phyloP scores from a whole-genome alignment of 352 stramenopile species.

The Pelagophyceae sp. region DNA sequence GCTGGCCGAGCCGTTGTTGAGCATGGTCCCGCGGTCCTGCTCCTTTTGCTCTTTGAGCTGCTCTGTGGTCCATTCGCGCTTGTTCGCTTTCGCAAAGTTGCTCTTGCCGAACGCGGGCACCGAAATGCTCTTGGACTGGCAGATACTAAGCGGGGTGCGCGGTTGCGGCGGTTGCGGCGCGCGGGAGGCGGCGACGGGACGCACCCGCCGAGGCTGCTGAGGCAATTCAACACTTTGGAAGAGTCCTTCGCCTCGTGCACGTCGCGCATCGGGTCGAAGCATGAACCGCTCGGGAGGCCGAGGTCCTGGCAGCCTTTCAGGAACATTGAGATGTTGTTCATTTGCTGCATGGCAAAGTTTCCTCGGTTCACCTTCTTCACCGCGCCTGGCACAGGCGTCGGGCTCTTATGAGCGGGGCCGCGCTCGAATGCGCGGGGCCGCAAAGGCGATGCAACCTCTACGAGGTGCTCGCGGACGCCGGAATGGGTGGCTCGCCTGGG shows the following conservation, averaged over 20 bases:
- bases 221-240: background rate
- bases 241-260: background rate
- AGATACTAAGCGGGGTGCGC: too few species aligned
- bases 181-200: background rate
- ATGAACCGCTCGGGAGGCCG: background rate
- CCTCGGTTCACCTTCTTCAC: constrained; percentile 4
- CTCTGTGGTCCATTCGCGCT: background rate
- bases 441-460: too few species aligned
- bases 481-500: too few species aligned
- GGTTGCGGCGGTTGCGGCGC: too few species aligned
- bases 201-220: background rate
- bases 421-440: too few species aligned
- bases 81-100: constrained; percentile 8
- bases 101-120: constrained; percentile 11
- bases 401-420: too few species aligned
- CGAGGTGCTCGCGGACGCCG: too few species aligned
- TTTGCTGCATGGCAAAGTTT: background rate
- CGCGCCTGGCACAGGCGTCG: background rate
- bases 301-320: constrained; percentile 6
- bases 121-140: too few species aligned
- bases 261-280: background rate
- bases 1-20: background rate
- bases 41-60: background rate
- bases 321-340: constrained; percentile 14
- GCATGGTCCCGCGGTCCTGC: background rate